These are phyloP conservation scores for Isatis lusitanica DNA, from an alignment of 441 rosid genomes.

Conservation along the genomic window DNA sequence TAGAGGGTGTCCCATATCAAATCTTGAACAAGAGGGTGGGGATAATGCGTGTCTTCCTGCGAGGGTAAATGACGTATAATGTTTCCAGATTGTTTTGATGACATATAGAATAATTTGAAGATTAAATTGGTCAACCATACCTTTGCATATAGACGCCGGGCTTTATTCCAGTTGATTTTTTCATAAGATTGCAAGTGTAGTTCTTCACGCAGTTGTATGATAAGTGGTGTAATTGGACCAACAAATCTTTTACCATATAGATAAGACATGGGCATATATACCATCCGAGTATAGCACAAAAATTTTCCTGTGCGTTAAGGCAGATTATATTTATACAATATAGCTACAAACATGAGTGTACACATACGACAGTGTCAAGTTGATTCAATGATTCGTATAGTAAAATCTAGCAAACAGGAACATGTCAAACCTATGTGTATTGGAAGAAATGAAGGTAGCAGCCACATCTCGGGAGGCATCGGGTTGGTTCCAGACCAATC, in stretches of 20 bases:
- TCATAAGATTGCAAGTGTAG: conserved; percentile 47
- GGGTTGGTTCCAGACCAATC: conserved; percentile 80
- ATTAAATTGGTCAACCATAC: conserved; percentile 11
- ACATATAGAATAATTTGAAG: background rate
- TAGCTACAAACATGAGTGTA: background rate
- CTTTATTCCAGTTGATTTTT: conserved; percentile 48
- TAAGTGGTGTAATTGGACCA: conserved; percentile 43
- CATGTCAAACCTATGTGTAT: conserved; percentile 48
- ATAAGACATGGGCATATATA: conserved; percentile 59
- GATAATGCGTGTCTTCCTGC: conserved; percentile 57
- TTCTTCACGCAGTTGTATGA: conserved; percentile 46
- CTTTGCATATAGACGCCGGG: conserved; percentile 42
- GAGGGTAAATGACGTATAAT: background rate
- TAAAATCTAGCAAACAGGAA: background rate
- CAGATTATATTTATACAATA: background rate
- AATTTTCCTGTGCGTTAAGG: conserved; percentile 37
- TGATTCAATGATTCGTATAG: background rate
- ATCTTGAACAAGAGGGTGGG: conserved; percentile 59
- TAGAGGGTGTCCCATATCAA: conserved; percentile 54
- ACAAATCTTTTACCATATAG: conserved; percentile 56
- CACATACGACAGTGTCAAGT: background rate
- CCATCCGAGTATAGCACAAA: conserved; percentile 49
- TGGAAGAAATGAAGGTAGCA: conserved; percentile 54
- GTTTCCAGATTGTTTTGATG: background rate
- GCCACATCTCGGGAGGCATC: conserved; percentile 67